Percentiles rank a stretch among this genome's conserved stretches.
Evolutionary conservation across 2,329 filamentous ascomycete genomes (phyloP).

Genomic region (Calonectria crousiana): DNA sequence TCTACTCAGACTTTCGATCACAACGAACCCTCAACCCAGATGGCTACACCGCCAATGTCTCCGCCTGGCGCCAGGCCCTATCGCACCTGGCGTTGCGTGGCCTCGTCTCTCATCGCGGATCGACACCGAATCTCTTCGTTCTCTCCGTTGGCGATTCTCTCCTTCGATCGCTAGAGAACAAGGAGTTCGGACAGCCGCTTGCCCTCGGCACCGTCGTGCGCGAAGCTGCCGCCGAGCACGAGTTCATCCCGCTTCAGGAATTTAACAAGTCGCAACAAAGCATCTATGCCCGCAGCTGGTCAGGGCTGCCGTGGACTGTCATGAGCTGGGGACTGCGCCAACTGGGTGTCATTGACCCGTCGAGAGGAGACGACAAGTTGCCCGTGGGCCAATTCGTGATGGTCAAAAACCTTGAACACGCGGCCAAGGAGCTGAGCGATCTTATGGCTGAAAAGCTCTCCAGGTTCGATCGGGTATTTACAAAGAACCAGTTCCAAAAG

Average conservation of each 20-base stretch:
- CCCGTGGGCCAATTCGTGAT: slow-evolving; percentile 75
- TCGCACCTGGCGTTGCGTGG: slow-evolving; percentile 76
- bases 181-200: slow-evolving; percentile 84
- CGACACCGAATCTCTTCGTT: slow-evolving; percentile 61
- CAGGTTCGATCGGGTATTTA: slow-evolving; percentile 76
- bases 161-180: slow-evolving; percentile 77
- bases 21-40: slow-evolving; percentile 85
- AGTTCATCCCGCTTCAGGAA: slow-evolving; percentile 77
- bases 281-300: slow-evolving; percentile 79
- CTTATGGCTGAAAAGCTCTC: slow-evolving; percentile 56
- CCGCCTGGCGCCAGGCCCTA: slow-evolving; percentile 83
- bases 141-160: slow-evolving; percentile 73
- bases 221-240: slow-evolving; percentile 77
- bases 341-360: slow-evolving; percentile 69
- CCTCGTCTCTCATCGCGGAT: slow-evolving; percentile 56
- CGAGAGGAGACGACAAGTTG: slow-evolving; percentile 65
- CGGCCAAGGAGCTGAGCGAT: slow-evolving; percentile 66
- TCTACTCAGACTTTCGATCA: slow-evolving; percentile 87
- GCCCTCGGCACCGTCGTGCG: slow-evolving; percentile 82
- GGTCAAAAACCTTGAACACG: slow-evolving; percentile 71
- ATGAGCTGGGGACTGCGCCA: slow-evolving; percentile 82
- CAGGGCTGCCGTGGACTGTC: slow-evolving; percentile 76
- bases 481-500: slow-evolving; percentile 72
- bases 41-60: slow-evolving; percentile 83
- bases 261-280: slow-evolving; percentile 76